phyloP scores from a whole-genome alignment of 306 rosid species.

The Medicago truncatula region MtrunA17r5.0-ANR NC_053049.1:47147501-47148000 shows the following conservation, averaged over 20 bases:
- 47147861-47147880: constrained; percentile 97
- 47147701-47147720: constrained; percentile 25
- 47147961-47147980: constrained; percentile 98
- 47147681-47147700: constrained; percentile 30
- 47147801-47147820: constrained; percentile 52
- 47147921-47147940: constrained; percentile 98
- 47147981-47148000: constrained; percentile 99
- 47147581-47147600: constrained; percentile 79
- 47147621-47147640: neutral
- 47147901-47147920: constrained; percentile 65
- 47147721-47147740: neutral
- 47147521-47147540: constrained; percentile 94
- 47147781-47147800: constrained; percentile 26
- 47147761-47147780: neutral
- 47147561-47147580: constrained; percentile 91
- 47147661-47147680: constrained; percentile 3
- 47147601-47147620: neutral
- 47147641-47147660: constrained; percentile 28
- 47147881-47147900: constrained; percentile 98
- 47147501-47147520: constrained; percentile 91
- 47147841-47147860: constrained; percentile 98
- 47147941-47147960: constrained; percentile 98
- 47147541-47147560: constrained; percentile 98
- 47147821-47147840: constrained; percentile 99
- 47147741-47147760: constrained; percentile 8